A percentile compares a stretch with the other conserved stretches of the same genome.
Conservation (phyloP, 2,329 filamentous ascomycete species). For the Chalara sp. region DNA sequence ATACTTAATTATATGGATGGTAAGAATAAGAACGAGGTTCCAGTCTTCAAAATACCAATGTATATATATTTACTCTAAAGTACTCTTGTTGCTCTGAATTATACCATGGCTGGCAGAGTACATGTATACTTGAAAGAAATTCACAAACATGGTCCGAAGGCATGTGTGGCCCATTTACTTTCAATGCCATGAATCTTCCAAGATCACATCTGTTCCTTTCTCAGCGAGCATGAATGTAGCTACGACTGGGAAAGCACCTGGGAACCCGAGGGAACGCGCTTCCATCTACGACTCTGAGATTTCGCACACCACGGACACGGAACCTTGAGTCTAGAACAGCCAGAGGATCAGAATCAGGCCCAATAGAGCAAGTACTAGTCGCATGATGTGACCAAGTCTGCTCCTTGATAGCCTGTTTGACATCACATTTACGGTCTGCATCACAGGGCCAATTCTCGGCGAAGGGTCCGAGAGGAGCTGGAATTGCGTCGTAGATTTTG, state of each 20-base stretch:
- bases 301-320: constrained; percentile 26
- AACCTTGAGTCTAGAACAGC: constrained; percentile 35
- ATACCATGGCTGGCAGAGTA: too few species aligned
- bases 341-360: constrained; percentile 41
- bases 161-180: too few species aligned
- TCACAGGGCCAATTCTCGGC: constrained; percentile 37
- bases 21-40: too few species aligned
- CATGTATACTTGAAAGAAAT: too few species aligned
- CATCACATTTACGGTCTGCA: constrained; percentile 31
- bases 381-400: constrained; percentile 52
- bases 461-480: constrained; percentile 33
- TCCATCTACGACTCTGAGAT: constrained; percentile 51
- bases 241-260: background rate
- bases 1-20: too few species aligned
- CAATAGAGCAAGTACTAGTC: constrained; percentile 42
- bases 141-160: too few species aligned
- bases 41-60: too few species aligned
- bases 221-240: background rate
- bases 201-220: background rate
- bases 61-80: too few species aligned
- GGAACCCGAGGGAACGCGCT: background rate
- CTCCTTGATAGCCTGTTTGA: constrained; percentile 41
- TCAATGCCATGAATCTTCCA: background rate
- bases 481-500: constrained; percentile 32
- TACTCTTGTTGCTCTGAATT: too few species aligned